phyloP scores from a whole-genome alignment of 495 filamentous ascomycete genomes.

The Chaetomium tenue region DNA sequence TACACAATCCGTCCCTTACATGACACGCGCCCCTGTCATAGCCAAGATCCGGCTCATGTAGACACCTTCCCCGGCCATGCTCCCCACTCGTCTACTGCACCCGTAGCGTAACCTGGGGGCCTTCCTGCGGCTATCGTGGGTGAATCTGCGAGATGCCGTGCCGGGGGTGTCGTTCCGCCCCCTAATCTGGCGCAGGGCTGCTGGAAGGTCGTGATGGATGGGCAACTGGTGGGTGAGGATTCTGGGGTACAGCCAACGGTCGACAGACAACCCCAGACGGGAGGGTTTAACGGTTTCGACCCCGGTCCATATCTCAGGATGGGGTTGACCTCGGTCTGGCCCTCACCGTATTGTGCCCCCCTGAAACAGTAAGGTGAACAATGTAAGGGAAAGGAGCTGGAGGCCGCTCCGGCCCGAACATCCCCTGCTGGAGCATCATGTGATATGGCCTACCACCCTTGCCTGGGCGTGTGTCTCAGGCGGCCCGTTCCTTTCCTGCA shows the following conservation, averaged over 20 bases:
- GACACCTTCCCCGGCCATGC: not conserved
- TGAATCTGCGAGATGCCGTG: constrained; percentile 5
- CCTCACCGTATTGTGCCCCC: not conserved
- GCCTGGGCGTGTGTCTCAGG: constrained; percentile 4
- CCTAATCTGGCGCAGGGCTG: not conserved
- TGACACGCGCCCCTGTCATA: constrained; percentile 1
- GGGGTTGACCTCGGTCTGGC: not conserved
- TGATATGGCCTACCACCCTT: not conserved
- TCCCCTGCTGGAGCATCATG: constrained; percentile 1
- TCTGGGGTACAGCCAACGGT: not conserved
- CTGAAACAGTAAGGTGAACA: not conserved
- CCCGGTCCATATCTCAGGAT: not conserved
- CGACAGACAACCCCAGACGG: too few relatives aligned
- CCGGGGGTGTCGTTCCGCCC: not conserved
- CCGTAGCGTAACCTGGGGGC: not conserved
- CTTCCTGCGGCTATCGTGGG: not conserved
- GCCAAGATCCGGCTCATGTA: constrained; percentile 11
- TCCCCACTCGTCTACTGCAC: not conserved
- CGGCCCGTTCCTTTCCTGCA: constrained; percentile 17
- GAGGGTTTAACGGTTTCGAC: too few relatives aligned
- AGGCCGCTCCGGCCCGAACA: not conserved
- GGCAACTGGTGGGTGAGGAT: not conserved
- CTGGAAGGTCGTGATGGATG: not conserved
- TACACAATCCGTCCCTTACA: not conserved
- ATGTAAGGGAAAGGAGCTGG: not conserved